These are phyloP conservation scores for Funneliformis caledonium DNA, from an alignment of 371 early-diverging fungal species.

Conservation along the genomic window DNA sequence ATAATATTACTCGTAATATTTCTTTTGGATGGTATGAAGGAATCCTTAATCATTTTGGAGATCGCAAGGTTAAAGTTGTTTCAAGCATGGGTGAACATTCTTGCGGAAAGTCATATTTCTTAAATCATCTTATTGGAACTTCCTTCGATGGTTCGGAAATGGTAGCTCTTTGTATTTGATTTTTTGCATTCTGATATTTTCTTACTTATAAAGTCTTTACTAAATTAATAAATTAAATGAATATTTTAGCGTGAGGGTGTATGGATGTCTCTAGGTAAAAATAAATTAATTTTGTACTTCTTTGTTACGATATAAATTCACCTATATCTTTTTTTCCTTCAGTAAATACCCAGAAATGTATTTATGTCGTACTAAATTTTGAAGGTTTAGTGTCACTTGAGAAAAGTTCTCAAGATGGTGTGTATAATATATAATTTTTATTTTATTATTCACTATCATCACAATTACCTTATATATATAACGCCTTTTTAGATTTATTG, in stretches of 20 bases:
- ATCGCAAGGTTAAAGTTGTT: slow-evolving; percentile 28
- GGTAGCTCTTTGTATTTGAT: not conserved
- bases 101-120: slow-evolving; percentile 15
- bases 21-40: slow-evolving; percentile 37
- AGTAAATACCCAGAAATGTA: not conserved
- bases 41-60: slow-evolving; percentile 20
- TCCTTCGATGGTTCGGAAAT: slow-evolving; percentile 33
- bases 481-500: not conserved
- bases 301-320: too few species aligned
- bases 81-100: slow-evolving; percentile 35
- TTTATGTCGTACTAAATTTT: slow-evolving; percentile 39
- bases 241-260: slow-evolving; percentile 14
- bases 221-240: too few species aligned
- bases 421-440: too few species aligned
- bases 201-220: too few species aligned
- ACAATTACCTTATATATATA: too few species aligned
- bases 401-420: too few species aligned
- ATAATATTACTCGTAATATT: not conserved
- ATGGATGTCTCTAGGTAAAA: slow-evolving; percentile 38
- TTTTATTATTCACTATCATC: too few species aligned
- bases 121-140: slow-evolving; percentile 26
- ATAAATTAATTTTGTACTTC: not conserved
- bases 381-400: not conserved
- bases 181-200: not conserved
- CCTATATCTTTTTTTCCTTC: not conserved